phyloP scores from a whole-genome alignment of 2,329 filamentous ascomycete species.

The Botrytis pseudocinerea region DNA sequence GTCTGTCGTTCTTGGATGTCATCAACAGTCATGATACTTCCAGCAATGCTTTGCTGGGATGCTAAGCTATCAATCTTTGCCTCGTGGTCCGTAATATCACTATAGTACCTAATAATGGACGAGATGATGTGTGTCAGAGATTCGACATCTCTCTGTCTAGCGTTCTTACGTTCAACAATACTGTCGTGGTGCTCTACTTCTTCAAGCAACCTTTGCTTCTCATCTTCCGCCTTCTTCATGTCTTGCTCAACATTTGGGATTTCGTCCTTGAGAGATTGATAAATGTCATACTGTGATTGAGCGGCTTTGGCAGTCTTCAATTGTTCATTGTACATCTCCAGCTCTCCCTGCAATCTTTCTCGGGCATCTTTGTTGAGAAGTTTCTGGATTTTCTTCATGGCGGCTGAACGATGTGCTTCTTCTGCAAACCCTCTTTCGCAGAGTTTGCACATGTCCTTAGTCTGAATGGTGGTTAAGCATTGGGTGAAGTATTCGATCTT shows the following conservation, averaged over 20 bases:
- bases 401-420: constrained; percentile 59
- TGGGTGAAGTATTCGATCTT: constrained; percentile 71
- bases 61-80: constrained; percentile 72
- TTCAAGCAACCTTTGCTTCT: constrained; percentile 60
- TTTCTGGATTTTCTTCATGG: constrained; percentile 67
- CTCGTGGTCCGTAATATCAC: constrained; percentile 71
- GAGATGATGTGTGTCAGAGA: constrained; percentile 73
- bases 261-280: constrained; percentile 66
- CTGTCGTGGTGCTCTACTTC: constrained; percentile 69
- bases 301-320: constrained; percentile 62
- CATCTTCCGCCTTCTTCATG: constrained; percentile 58
- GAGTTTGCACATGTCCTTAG: constrained; percentile 72
- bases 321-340: constrained; percentile 52
- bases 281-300: constrained; percentile 71
- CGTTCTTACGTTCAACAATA: constrained; percentile 62
- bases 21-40: constrained; percentile 68
- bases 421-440: constrained; percentile 71
- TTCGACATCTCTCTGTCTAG: constrained; percentile 70
- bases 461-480: constrained; percentile 64
- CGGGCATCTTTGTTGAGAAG: constrained; percentile 63
- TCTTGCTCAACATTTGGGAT: constrained; percentile 69
- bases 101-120: constrained; percentile 70
- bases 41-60: constrained; percentile 70
- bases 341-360: constrained; percentile 59
- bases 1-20: constrained; percentile 80